Conservation (phyloP, 208 protist genomes). For the Phytomonas francai region DNA sequence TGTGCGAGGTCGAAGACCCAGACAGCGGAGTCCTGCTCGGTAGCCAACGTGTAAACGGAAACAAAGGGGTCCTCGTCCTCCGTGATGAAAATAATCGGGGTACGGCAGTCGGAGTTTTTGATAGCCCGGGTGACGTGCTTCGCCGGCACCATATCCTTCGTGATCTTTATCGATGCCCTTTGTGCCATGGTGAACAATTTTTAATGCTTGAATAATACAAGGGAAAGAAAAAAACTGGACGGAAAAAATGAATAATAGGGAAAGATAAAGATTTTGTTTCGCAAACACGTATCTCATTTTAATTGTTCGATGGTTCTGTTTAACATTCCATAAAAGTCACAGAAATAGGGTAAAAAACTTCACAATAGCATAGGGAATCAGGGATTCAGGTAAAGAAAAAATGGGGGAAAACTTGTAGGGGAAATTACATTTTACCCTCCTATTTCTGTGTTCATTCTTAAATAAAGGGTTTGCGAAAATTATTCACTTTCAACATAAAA, state of each 20-base stretch:
- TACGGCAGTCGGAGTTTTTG: slow-evolving; percentile 82
- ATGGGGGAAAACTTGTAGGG: neutral
- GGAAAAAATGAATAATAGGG: neutral
- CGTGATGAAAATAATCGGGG: slow-evolving; percentile 66
- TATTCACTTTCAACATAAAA: neutral
- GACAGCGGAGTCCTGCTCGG: slow-evolving; percentile 47
- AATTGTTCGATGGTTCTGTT: neutral
- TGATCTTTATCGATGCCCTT: slow-evolving; percentile 18
- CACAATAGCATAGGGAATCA: neutral
- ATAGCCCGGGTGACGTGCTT: slow-evolving; percentile 59
- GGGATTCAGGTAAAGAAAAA: neutral
- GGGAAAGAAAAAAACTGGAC: neutral
- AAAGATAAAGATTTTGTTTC: neutral
- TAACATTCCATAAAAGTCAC: neutral
- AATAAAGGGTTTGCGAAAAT: neutral
- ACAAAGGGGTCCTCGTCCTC: slow-evolving; percentile 81
- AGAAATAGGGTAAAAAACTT: neutral
- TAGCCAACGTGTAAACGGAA: slow-evolving; percentile 60
- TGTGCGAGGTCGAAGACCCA: slow-evolving; percentile 71
- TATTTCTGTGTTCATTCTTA: neutral
- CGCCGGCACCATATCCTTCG: slow-evolving; percentile 37
- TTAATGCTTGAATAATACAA: neutral
- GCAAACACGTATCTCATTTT: neutral
- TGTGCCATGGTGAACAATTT: slow-evolving; percentile 11
- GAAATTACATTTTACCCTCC: neutral